These are phyloP conservation scores for Perilla frutescens DNA, from an alignment of 257 asterid species.

Conservation along the genomic window DNA sequence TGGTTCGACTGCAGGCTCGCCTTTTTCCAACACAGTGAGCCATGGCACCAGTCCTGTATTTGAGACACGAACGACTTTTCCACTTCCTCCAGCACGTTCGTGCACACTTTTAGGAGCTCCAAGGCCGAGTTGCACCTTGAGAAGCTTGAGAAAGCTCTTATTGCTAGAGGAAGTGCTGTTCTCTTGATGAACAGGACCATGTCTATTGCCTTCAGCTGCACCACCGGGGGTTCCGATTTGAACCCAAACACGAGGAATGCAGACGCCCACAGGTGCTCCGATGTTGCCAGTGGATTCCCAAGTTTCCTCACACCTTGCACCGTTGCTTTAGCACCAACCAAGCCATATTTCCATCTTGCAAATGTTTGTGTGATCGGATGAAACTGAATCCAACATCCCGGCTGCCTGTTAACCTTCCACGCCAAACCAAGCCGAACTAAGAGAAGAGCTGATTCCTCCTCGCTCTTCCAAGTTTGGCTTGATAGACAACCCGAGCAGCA, in stretches of 20 bases:
- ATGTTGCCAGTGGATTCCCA: constrained; percentile 48
- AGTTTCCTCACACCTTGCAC: constrained; percentile 65
- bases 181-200: constrained; percentile 66
- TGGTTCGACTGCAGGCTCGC: constrained; percentile 54
- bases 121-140: constrained; percentile 81
- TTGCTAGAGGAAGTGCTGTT: constrained; percentile 76
- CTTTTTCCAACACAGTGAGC: constrained; percentile 86
- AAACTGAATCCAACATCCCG: constrained; percentile 79
- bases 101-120: constrained; percentile 87
- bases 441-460: constrained; percentile 74
- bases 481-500: constrained; percentile 56
- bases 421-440: constrained; percentile 75
- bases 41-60: constrained; percentile 82
- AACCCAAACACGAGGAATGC: constrained; percentile 84
- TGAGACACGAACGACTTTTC: constrained; percentile 83
- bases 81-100: constrained; percentile 83
- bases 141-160: constrained; percentile 62
- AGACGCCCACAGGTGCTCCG: constrained; percentile 84
- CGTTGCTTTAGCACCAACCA: constrained; percentile 56
- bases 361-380: constrained; percentile 74
- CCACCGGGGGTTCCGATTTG: constrained; percentile 76
- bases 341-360: constrained; percentile 53
- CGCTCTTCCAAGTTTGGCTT: constrained; percentile 67
- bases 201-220: constrained; percentile 78
- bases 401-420: constrained; percentile 57